These are phyloP conservation scores for Cyberlindnera saturnus DNA, from an alignment of 805 yeast species.

Conservation along the genomic window DNA sequence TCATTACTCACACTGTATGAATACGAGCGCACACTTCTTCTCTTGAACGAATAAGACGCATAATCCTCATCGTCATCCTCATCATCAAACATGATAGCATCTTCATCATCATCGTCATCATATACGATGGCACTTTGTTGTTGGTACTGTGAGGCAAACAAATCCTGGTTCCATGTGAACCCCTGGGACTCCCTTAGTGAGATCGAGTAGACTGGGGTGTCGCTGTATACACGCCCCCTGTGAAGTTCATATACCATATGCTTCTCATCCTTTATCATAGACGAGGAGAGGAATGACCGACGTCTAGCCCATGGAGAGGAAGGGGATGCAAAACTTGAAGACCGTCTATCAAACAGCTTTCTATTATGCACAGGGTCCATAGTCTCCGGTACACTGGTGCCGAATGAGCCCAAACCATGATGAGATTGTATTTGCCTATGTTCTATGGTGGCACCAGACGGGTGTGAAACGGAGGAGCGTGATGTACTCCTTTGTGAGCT, in stretches of 20 bases:
- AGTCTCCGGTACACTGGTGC: not conserved
- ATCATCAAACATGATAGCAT: not conserved
- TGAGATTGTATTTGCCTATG: not conserved
- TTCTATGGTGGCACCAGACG: too few relatives aligned
- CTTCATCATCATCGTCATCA: slow-evolving; percentile 23
- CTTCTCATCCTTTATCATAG: slow-evolving; percentile 53
- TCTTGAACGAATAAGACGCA: not conserved
- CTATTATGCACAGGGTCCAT: not conserved
- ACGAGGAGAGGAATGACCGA: slow-evolving; percentile 47
- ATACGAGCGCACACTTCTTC: slow-evolving; percentile 14
- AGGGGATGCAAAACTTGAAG: slow-evolving; percentile 15
- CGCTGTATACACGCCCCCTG: slow-evolving; percentile 7
- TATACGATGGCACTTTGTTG: slow-evolving; percentile 40
- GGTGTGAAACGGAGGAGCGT: too few relatives aligned
- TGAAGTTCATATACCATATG: slow-evolving; percentile 45
- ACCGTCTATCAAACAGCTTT: slow-evolving; percentile 4
- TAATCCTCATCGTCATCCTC: slow-evolving; percentile 2
- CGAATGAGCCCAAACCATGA: not conserved
- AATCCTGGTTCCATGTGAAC: slow-evolving; percentile 69
- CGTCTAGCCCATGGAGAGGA: slow-evolving; percentile 40
- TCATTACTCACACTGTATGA: slow-evolving; percentile 16
- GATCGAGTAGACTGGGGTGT: slow-evolving; percentile 31
- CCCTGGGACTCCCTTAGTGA: slow-evolving; percentile 64
- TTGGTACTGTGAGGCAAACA: slow-evolving; percentile 67
- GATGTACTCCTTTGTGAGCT: too few relatives aligned